Percentiles rank a stretch among this genome's conserved stretches.
Conservation (phyloP, 1,284 basidiomycete species). For the Cerrena zonata region DNA sequence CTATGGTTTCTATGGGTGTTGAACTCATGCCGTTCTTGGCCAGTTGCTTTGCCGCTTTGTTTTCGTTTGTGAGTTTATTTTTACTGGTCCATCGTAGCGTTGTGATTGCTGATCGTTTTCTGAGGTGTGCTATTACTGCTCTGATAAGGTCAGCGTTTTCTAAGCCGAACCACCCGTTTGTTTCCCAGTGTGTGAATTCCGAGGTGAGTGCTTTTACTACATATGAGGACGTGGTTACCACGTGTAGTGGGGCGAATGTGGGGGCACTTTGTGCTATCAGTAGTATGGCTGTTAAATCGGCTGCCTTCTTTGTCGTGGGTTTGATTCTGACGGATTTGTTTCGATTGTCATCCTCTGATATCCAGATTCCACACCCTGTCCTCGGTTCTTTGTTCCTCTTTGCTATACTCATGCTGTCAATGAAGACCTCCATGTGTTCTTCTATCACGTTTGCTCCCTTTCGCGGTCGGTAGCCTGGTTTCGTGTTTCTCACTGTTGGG, state of each 20-base stretch:
- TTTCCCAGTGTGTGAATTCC: not conserved
- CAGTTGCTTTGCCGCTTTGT: not conserved
- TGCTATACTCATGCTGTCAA: slow-evolving; percentile 4
- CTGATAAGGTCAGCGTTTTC: not conserved
- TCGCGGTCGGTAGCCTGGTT: not conserved
- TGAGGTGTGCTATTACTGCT: not conserved
- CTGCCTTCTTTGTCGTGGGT: not conserved
- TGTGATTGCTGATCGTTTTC: not conserved
- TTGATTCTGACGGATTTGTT: not conserved
- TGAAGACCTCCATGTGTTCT: slow-evolving; percentile 1
- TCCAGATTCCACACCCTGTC: slow-evolving; percentile 12
- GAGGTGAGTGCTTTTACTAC: not conserved
- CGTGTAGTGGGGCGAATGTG: not conserved
- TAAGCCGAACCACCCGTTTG: not conserved
- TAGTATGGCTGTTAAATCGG: not conserved
- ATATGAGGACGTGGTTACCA: not conserved
- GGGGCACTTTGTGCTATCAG: not conserved
- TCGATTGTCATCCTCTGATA: not conserved
- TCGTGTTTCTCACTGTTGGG: not conserved
- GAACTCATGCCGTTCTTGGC: not conserved
- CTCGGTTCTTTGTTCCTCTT: slow-evolving; percentile 3
- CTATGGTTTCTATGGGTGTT: not conserved
- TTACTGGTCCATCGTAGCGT: not conserved
- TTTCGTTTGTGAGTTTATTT: not conserved
- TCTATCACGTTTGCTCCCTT: not conserved